Evolutionary conservation across 1,284 basidiomycete genomes (phyloP), one percentile per base, ranked within the genome.

Genomic region (Leccinum pallidistipes): DNA sequence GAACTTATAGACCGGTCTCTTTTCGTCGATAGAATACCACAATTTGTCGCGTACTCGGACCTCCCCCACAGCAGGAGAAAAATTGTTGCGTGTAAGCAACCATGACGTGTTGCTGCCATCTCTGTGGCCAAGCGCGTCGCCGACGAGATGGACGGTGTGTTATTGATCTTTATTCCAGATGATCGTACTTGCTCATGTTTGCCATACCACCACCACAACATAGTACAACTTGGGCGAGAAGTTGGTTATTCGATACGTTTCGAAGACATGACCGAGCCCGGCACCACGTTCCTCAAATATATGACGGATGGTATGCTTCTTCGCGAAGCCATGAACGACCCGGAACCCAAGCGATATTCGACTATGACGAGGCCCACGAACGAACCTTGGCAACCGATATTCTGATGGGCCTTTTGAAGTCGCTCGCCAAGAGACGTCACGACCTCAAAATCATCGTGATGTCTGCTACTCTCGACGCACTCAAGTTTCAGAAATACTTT

Each of bases 291-390:
- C 77, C 81, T 98, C 68, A 96, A 97, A 76, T 98, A 99, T 80
- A 98, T 99, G 96, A 99, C 97, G 11, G 97, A 99, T 69, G 97
- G 97, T 85, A 97, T 98, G 95, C 85, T 95, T 62, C 84, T 97
- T 31, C 90, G 96, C 45, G 96, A 98, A 80, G 96, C 95, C 7
- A 98, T 98, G 94, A 94, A 97, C 77, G 97, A 99, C 76, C 91
- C 93, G 34, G 84, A 88, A 55, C 86, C 98, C 31, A 82, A 85
- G 55, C 87, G 94, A 11, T 99, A 99, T 78, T 96, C 94, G 36
- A 97, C 95, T 16, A 94, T 99, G 97, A 99, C 76, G 97, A 99
- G 80, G 97, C 95, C 6, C 97, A 99, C 81, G 97, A 99, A 79
- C 90, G 97, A 66, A 99, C 97, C 0, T 84, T 99, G 29, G 95